Conservation (phyloP, 192 early-diverging fungal genomes). For the Coemansia sp. region DNA sequence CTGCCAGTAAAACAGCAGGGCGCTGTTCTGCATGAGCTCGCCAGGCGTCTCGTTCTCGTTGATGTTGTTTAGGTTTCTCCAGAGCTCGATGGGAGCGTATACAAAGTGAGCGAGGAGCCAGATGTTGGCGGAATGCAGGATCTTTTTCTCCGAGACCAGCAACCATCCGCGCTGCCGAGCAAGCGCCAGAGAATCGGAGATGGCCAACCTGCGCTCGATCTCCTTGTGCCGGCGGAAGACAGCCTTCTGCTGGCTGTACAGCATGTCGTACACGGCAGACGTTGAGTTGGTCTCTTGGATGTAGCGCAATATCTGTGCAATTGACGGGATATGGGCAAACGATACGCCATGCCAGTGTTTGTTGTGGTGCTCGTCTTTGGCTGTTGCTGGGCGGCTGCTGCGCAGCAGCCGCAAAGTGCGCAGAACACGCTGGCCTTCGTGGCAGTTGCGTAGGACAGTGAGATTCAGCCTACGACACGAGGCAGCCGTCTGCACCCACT, state of each 20-base stretch:
- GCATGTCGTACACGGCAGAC: neutral
- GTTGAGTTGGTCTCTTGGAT: neutral
- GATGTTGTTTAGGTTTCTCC: conserved; percentile 38
- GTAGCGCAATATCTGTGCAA: neutral
- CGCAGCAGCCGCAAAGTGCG: neutral
- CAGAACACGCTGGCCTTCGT: neutral
- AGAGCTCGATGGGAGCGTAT: conserved; percentile 10
- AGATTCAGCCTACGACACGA: neutral
- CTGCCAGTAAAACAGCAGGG: conserved; percentile 15
- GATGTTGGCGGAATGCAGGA: neutral
- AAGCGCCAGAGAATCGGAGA: conserved; percentile 1
- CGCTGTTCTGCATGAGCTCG: neutral
- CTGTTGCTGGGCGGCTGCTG: neutral
- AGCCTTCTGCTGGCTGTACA: neutral
- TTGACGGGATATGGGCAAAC: neutral
- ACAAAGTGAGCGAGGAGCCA: conserved; percentile 12
- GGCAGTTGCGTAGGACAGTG: neutral
- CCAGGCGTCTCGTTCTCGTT: conserved; percentile 27
- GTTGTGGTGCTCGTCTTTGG: neutral
- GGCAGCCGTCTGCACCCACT: neutral
- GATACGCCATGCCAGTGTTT: neutral
- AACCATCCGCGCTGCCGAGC: conserved; percentile 1
- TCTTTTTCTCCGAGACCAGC: neutral
- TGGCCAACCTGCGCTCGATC: conserved; percentile 7
- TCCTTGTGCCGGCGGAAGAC: neutral